Percentiles rank a stretch among this genome's conserved stretches.
phyloP scores from a whole-genome alignment of 805 yeast species.

The Lipomyces chichibuensis region DNA sequence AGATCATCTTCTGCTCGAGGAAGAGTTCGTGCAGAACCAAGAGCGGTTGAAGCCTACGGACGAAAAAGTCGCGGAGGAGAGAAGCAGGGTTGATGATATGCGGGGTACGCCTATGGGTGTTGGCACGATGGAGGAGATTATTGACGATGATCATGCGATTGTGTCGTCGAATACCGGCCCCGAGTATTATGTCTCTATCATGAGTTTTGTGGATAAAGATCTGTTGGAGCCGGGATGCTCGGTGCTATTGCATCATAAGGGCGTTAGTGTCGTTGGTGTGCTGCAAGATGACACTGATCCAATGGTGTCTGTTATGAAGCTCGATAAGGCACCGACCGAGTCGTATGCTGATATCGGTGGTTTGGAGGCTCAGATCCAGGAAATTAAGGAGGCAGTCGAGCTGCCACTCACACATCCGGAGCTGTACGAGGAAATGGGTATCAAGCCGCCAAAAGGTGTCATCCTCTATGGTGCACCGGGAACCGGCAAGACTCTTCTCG shows the following conservation, averaged over 20 bases:
- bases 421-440: constrained; percentile 97
- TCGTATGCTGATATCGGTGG: constrained; percentile 98
- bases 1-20: constrained; percentile 92
- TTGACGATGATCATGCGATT: constrained; percentile 98
- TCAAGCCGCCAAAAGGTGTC: constrained; percentile 97
- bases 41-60: constrained; percentile 95
- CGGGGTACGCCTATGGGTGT: constrained; percentile 96
- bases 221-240: constrained; percentile 96
- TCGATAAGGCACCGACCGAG: constrained; percentile 97
- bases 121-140: constrained; percentile 94
- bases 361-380: constrained; percentile 92
- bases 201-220: constrained; percentile 96
- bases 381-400: constrained; percentile 95
- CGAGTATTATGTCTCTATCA: constrained; percentile 92
- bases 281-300: constrained; percentile 97
- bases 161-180: constrained; percentile 96
- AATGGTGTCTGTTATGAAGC: constrained; percentile 95
- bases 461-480: constrained; percentile 97
- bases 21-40: constrained; percentile 88
- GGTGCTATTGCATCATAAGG: constrained; percentile 90
- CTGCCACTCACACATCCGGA: constrained; percentile 96
- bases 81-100: constrained; percentile 91
- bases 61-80: constrained; percentile 93
- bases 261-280: constrained; percentile 97
- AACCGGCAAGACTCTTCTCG: constrained; percentile 92